Percentiles rank a stretch among this genome's conserved stretches.
Evolutionary conservation across 495 filamentous ascomycete genomes (phyloP).

Genomic region (Annulohypoxylon bovei): DNA sequence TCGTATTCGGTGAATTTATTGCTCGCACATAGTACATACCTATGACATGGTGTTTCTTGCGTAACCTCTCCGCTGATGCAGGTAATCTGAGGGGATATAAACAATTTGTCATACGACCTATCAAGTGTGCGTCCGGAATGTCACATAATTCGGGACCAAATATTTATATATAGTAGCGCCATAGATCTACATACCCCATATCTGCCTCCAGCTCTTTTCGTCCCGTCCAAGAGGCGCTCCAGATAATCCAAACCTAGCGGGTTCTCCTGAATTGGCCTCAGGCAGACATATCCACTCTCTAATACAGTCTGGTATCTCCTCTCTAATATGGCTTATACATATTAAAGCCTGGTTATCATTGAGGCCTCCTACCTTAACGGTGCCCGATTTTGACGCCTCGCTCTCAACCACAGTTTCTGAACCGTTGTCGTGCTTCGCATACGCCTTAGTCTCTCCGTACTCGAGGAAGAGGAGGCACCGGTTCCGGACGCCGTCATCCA

Average conservation of each 20-base stretch:
- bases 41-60: neutral
- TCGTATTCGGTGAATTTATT: slow-evolving; percentile 24
- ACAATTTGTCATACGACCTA: neutral
- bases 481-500: slow-evolving; percentile 82
- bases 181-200: slow-evolving; percentile 63
- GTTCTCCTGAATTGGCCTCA: slow-evolving; percentile 63
- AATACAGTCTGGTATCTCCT: slow-evolving; percentile 85
- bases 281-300: slow-evolving; percentile 84
- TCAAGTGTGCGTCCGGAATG: neutral
- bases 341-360: slow-evolving; percentile 78
- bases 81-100: neutral
- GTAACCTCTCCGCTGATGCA: neutral
- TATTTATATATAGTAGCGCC: neutral
- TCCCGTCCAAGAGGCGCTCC: slow-evolving; percentile 65
- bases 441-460: slow-evolving; percentile 61
- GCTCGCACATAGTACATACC: slow-evolving; percentile 1
- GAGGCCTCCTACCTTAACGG: slow-evolving; percentile 63
- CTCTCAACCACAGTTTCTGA: slow-evolving; percentile 52
- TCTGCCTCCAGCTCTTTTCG: slow-evolving; percentile 64
- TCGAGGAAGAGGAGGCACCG: slow-evolving; percentile 84
- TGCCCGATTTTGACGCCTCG: slow-evolving; percentile 49
- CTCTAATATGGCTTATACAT: slow-evolving; percentile 86
- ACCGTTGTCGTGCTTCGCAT: slow-evolving; percentile 37
- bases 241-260: slow-evolving; percentile 67
- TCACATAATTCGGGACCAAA: neutral